phyloP scores from a whole-genome alignment of 306 rosid genomes.

The Vigna trinervia region DNA sequence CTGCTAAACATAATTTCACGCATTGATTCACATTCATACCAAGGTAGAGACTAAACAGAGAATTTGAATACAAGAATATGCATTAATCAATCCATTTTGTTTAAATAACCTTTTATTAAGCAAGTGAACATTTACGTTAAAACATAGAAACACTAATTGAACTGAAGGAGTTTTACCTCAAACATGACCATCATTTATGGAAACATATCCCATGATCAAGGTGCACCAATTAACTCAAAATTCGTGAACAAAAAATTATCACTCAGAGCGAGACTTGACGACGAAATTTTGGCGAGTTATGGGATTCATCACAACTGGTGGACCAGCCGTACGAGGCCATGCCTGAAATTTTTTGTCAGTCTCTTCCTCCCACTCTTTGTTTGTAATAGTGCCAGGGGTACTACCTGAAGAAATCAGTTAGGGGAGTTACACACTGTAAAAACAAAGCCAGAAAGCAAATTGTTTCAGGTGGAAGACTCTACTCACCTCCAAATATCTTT shows the following conservation, averaged over 20 bases:
- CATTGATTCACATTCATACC: conserved; percentile 24
- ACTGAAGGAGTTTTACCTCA: conserved; percentile 42
- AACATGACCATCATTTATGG: conserved; percentile 29
- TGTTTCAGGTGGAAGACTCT: conserved; percentile 12
- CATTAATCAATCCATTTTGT: conserved; percentile 27
- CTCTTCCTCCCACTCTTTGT: conserved; percentile 79
- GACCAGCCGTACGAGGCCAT: conserved; percentile 94
- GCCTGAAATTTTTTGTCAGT: conserved; percentile 90
- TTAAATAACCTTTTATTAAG: conserved; percentile 46
- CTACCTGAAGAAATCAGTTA: conserved; percentile 60
- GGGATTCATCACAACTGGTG: conserved; percentile 83
- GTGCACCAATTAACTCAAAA: conserved; percentile 32
- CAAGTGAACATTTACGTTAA: conserved; percentile 38
- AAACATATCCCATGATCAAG: conserved; percentile 31
- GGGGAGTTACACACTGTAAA: conserved; percentile 35
- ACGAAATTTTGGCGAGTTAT: conserved; percentile 77
- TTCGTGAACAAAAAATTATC: conserved; percentile 41
- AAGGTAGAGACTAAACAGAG: neutral
- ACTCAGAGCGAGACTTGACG: conserved; percentile 63
- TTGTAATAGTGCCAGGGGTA: conserved; percentile 69
- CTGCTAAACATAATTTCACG: neutral
- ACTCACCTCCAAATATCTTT: conserved; percentile 81
- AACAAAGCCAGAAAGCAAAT: conserved; percentile 5
- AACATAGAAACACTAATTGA: conserved; percentile 32
- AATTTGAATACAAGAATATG: conserved; percentile 29